These are phyloP conservation scores for Bromus sterilis DNA, from an alignment of 176 grass and related monocot genomes.

Conservation along the genomic window DNA sequence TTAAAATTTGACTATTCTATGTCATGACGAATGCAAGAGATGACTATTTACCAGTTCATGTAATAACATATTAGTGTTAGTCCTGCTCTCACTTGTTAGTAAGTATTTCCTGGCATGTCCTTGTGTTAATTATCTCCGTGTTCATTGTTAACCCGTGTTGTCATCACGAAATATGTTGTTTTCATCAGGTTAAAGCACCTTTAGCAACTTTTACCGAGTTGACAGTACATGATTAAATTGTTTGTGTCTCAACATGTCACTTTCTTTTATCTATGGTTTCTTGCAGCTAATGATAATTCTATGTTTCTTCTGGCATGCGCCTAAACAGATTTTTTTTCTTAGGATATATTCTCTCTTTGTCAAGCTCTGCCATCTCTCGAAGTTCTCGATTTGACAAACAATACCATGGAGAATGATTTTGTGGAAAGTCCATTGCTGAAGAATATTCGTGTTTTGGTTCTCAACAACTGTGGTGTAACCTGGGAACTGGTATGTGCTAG, in stretches of 20 bases:
- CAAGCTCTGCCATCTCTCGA: constrained; percentile 68
- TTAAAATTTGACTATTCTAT: not conserved
- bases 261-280: not conserved
- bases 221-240: not conserved
- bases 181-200: not conserved
- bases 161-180: not conserved
- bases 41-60: not conserved
- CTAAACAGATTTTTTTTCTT: constrained; percentile 17
- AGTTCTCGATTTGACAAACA: constrained; percentile 90
- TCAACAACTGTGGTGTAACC: constrained; percentile 65
- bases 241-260: not conserved
- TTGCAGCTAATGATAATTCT: not conserved
- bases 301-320: not conserved
- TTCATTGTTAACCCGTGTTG: not conserved
- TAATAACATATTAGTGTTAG: not conserved
- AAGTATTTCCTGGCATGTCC: not conserved
- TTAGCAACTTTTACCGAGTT: not conserved
- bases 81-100: not conserved
- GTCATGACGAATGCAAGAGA: not conserved
- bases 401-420: constrained; percentile 62
- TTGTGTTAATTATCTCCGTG: not conserved
- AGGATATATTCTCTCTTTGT: constrained; percentile 81
- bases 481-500: constrained; percentile 84
- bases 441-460: constrained; percentile 65
- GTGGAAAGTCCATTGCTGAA: constrained; percentile 36